A percentile compares a stretch with the other conserved stretches of the same genome.
These are phyloP conservation scores for Diaporthe nobilis DNA, from an alignment of 2,329 filamentous ascomycete species.

Conservation along the genomic window DNA sequence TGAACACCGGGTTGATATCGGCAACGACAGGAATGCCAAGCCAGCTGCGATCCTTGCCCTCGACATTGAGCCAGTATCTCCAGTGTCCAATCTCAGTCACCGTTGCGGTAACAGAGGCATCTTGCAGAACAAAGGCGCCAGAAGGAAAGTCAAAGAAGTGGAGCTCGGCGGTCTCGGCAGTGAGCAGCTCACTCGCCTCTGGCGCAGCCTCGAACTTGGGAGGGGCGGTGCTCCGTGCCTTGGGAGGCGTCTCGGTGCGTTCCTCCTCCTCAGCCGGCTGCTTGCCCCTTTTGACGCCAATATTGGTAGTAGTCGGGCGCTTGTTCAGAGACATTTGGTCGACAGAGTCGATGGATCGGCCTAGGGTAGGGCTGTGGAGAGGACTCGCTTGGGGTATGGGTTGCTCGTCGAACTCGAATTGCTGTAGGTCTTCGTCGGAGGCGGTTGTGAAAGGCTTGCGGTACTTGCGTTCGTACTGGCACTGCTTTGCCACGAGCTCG, in stretches of 20 bases:
- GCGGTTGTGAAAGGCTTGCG: constrained; percentile 84
- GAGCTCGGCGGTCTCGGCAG: constrained; percentile 84
- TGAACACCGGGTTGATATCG: constrained; percentile 98
- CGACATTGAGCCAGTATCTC: constrained; percentile 96
- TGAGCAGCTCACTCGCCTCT: constrained; percentile 78
- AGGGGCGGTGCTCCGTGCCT: constrained; percentile 52
- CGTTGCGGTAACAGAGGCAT: constrained; percentile 79
- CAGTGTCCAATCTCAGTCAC: constrained; percentile 91
- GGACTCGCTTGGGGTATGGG: constrained; percentile 76
- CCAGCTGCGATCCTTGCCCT: constrained; percentile 83
- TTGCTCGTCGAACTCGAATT: constrained; percentile 83
- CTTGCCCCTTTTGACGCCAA: constrained; percentile 60
- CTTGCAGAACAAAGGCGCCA: constrained; percentile 87
- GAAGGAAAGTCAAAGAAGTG: constrained; percentile 94
- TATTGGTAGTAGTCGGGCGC: constrained; percentile 58
- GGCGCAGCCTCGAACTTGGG: constrained; percentile 77
- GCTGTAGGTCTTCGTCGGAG: constrained; percentile 82
- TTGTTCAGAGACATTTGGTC: constrained; percentile 69
- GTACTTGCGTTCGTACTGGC: constrained; percentile 98
- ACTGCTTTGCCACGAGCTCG: constrained; percentile 86
- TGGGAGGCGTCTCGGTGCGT: constrained; percentile 49
- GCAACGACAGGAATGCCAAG: constrained; percentile 87
- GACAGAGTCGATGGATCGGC: constrained; percentile 69
- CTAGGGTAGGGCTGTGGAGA: constrained; percentile 69
- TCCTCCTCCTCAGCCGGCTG: constrained; percentile 34